Percentiles rank a stretch among this genome's conserved stretches.
Evolutionary conservation across 2,329 filamentous ascomycete genomes (phyloP).

Genomic region (Cryphonectria carpinicola): DNA sequence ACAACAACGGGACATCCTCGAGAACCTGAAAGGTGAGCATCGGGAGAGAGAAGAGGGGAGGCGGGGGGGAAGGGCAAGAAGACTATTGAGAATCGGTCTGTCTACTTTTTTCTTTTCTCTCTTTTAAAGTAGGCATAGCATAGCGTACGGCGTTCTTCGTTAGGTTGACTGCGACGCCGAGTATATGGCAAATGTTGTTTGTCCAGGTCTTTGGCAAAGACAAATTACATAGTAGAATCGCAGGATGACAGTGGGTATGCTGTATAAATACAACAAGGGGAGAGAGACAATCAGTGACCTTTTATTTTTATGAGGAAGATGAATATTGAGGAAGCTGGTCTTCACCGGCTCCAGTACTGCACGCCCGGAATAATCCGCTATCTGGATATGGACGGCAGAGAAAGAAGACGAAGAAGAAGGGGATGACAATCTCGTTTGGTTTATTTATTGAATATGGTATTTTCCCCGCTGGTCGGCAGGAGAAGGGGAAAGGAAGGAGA

Average conservation of each 20-base stretch:
- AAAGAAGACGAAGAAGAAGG: too few relatives aligned
- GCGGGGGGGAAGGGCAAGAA: too few relatives aligned
- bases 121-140: conserved; percentile 7
- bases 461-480: too few relatives aligned
- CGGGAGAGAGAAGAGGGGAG: not conserved
- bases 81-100: not conserved
- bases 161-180: conserved; percentile 15
- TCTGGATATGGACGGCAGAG: too few relatives aligned
- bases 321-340: not conserved
- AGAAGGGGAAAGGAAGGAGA: too few relatives aligned
- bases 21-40: not conserved
- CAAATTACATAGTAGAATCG: not conserved
- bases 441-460: not conserved
- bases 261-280: not conserved
- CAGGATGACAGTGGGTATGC: not conserved
- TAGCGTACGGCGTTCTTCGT: conserved; percentile 24
- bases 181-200: not conserved
- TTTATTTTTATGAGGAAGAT: not conserved
- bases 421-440: too few relatives aligned
- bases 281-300: not conserved
- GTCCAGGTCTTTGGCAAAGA: not conserved
- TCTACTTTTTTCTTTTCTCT: too few relatives aligned
- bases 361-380: not conserved
- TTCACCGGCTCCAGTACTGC: not conserved
- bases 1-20: not conserved